Conservation (phyloP, 768 basidiomycete genomes). For the Lentinus brumalis region DNA sequence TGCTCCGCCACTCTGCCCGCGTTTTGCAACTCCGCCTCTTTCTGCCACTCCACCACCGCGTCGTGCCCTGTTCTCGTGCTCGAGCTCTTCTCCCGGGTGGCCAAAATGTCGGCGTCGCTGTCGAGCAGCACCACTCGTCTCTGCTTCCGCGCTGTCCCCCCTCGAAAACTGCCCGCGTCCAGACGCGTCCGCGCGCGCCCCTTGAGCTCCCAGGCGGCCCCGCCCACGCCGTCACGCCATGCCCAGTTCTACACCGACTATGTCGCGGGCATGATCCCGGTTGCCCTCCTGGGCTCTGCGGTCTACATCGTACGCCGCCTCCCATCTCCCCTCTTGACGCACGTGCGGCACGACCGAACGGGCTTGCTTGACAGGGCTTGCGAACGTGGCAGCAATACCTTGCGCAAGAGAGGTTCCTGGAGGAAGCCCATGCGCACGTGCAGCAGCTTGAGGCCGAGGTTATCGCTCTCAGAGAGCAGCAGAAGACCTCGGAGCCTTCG, state of each 20-base stretch:
- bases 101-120: neutral
- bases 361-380: slow-evolving; percentile 49
- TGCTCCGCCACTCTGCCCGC: no score
- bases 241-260: slow-evolving; percentile 68
- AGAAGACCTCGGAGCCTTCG: slow-evolving; percentile 5
- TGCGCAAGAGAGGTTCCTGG: slow-evolving; percentile 71
- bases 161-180: neutral
- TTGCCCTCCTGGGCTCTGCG: slow-evolving; percentile 76
- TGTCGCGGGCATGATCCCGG: slow-evolving; percentile 76
- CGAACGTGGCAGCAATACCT: slow-evolving; percentile 63
- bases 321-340: neutral
- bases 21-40: no score
- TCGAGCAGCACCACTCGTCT: neutral
- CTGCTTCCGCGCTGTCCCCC: neutral
- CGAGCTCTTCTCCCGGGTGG: neutral
- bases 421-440: slow-evolving; percentile 58
- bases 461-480: slow-evolving; percentile 29
- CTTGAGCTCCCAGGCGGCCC: slow-evolving; percentile 8
- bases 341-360: neutral
- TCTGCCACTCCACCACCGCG: neutral
- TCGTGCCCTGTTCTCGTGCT: neutral
- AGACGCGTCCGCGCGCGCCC: slow-evolving; percentile 7
- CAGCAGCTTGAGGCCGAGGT: slow-evolving; percentile 62
- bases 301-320: slow-evolving; percentile 64
- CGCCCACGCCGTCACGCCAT: slow-evolving; percentile 48